phyloP scores from a whole-genome alignment of 179 eudicot species.

The Amaranthus tricolor region DNA sequence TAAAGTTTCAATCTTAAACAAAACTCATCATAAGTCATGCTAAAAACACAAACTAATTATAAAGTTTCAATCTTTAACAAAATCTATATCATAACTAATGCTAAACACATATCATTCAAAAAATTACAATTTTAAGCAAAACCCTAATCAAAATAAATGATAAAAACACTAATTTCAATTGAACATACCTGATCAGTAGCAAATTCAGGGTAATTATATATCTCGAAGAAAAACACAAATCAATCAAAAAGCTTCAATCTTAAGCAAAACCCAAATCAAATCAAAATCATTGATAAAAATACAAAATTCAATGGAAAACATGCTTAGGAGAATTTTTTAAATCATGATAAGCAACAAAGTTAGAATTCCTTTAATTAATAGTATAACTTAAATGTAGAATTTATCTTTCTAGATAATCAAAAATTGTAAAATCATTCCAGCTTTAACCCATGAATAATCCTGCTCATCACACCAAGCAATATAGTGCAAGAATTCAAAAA shows the following conservation, averaged over 20 bases:
- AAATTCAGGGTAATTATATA: no score
- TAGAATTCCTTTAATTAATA: no score
- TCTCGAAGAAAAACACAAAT: no score
- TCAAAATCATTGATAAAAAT: neutral
- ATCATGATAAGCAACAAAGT: slow-evolving; percentile 63
- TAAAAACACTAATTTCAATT: no score
- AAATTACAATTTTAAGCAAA: neutral
- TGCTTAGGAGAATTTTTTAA: slow-evolving; percentile 80
- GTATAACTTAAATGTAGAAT: no score
- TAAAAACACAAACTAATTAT: neutral
- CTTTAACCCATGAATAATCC: no score
- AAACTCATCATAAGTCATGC: slow-evolving; percentile 8
- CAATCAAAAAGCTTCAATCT: neutral
- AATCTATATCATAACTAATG: slow-evolving; percentile 12
- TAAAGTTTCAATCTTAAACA: neutral
- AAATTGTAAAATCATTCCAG: slow-evolving; percentile 55
- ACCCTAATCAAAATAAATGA: neutral
- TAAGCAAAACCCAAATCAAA: neutral
- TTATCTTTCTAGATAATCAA: slow-evolving; percentile 65
- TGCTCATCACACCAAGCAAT: no score
- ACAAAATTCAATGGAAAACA: neutral
- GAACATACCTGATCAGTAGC: no score
- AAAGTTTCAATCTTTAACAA: slow-evolving; percentile 2
- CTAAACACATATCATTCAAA: neutral
- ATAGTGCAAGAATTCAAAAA: no score